phyloP scores from a whole-genome alignment of 805 yeast species.

The Millerozyma miso region DNA sequence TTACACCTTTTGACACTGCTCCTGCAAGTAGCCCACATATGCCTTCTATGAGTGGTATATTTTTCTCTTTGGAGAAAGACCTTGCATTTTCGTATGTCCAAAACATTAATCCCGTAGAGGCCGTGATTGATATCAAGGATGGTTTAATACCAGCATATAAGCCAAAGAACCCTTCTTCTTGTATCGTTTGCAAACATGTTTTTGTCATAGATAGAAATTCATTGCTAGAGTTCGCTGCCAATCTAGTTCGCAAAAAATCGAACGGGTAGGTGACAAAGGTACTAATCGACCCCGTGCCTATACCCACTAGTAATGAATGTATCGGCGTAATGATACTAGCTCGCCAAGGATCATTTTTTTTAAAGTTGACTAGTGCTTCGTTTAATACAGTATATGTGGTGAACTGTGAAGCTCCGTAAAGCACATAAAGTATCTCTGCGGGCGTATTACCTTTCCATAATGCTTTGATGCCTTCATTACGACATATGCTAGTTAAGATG shows the following conservation, averaged over 20 bases:
- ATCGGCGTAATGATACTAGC: constrained; percentile 27
- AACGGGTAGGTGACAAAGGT: constrained; percentile 80
- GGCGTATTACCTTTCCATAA: constrained; percentile 98
- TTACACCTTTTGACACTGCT: constrained; percentile 59
- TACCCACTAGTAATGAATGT: constrained; percentile 61
- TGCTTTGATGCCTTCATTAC: constrained; percentile 66
- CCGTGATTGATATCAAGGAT: constrained; percentile 58
- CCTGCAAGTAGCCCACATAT: constrained; percentile 77
- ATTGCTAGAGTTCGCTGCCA: constrained; percentile 58
- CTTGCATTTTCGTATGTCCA: constrained; percentile 57
- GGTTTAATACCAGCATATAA: constrained; percentile 49
- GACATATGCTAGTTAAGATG: constrained; percentile 41
- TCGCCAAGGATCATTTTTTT: constrained; percentile 11
- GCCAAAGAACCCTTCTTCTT: constrained; percentile 37
- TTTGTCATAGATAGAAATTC: constrained; percentile 35
- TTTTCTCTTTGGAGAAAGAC: constrained; percentile 21
- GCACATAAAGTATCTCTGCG: constrained; percentile 78
- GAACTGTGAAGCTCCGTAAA: constrained; percentile 86
- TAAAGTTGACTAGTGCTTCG: constrained; percentile 30
- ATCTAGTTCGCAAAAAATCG: constrained; percentile 82
- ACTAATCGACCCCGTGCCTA: constrained; percentile 71
- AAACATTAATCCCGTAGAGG: constrained; percentile 73
- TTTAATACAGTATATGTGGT: constrained; percentile 61
- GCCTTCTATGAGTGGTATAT: constrained; percentile 43
- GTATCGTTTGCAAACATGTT: constrained; percentile 22